Conservation (phyloP, 192 early-diverging fungal genomes). For the Cetraspora pellucida region DNA sequence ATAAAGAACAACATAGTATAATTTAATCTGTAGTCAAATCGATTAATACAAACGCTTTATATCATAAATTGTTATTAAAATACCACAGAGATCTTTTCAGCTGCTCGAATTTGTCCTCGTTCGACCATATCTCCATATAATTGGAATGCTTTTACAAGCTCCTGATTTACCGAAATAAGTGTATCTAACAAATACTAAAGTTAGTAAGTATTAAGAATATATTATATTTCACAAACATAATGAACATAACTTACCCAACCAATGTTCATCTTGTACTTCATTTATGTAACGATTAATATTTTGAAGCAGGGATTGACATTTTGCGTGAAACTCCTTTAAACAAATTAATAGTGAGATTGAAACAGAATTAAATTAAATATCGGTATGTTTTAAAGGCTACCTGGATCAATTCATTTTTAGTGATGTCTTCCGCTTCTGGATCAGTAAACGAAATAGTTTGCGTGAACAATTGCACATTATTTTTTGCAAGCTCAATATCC, state of each 20-base stretch:
- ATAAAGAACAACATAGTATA: background rate
- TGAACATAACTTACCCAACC: constrained; percentile 48
- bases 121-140: constrained; percentile 63
- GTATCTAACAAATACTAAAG: constrained; percentile 41
- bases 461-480: constrained; percentile 52
- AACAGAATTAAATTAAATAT: background rate
- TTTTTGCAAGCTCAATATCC: constrained; percentile 57
- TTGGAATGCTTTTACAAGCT: constrained; percentile 54
- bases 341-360: background rate
- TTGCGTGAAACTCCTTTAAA: constrained; percentile 56
- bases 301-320: constrained; percentile 49
- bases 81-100: constrained; percentile 46
- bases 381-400: constrained; percentile 29
- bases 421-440: constrained; percentile 54
- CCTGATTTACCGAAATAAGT: constrained; percentile 53
- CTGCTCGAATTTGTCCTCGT: constrained; percentile 43
- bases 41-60: background rate
- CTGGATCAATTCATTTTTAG: constrained; percentile 56
- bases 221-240: background rate
- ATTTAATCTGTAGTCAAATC: background rate
- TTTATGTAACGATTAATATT: constrained; percentile 47
- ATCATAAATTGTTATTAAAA: background rate
- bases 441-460: constrained; percentile 58
- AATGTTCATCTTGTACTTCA: constrained; percentile 49
- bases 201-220: constrained; percentile 14